Percentiles rank a stretch among this genome's conserved stretches.
Evolutionary conservation across 164 flowering plant species (phyloP).

Genomic region (Aristolochia fimbriata): DNA sequence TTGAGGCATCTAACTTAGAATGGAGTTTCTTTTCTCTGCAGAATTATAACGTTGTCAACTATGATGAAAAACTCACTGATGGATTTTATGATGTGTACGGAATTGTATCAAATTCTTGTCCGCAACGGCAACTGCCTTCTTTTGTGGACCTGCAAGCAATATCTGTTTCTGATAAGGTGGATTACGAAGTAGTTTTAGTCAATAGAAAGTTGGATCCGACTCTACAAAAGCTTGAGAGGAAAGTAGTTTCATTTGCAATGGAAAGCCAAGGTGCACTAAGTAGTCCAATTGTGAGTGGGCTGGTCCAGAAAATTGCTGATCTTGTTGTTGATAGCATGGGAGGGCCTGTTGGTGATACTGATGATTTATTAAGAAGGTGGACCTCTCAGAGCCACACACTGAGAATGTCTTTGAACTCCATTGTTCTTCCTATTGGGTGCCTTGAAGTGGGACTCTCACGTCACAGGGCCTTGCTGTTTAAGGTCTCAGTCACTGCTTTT

Average conservation of each 20-base stretch:
- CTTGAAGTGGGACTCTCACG: conserved; percentile 94
- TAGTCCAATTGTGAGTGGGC: conserved; percentile 38
- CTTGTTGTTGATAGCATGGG: conserved; percentile 87
- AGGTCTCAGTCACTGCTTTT: conserved; percentile 32
- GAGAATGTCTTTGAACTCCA: conserved; percentile 40
- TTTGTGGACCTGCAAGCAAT: conserved; percentile 68
- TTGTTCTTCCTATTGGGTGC: conserved; percentile 78
- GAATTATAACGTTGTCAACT: conserved; percentile 77
- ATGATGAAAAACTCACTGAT: conserved; percentile 76
- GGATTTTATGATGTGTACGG: conserved; percentile 94
- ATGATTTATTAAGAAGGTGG: conserved; percentile 74
- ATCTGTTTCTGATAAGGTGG: conserved; percentile 40
- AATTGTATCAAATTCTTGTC: conserved; percentile 31
- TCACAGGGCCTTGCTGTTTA: conserved; percentile 93
- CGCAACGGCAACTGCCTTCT: conserved; percentile 65
- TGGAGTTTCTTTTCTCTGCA: conserved; percentile 29
- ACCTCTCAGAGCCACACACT: conserved; percentile 49
- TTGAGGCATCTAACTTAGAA: background rate
- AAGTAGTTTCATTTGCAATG: conserved; percentile 30
- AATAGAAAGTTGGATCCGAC: conserved; percentile 55
- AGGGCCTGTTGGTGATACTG: conserved; percentile 90
- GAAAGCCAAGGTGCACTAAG: conserved; percentile 34
- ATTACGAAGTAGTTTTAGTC: conserved; percentile 81
- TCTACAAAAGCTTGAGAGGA: conserved; percentile 65
- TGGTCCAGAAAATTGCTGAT: conserved; percentile 76